Evolutionary conservation across 495 filamentous ascomycete genomes (phyloP).

Genomic region (Rusavskia elegans): DNA sequence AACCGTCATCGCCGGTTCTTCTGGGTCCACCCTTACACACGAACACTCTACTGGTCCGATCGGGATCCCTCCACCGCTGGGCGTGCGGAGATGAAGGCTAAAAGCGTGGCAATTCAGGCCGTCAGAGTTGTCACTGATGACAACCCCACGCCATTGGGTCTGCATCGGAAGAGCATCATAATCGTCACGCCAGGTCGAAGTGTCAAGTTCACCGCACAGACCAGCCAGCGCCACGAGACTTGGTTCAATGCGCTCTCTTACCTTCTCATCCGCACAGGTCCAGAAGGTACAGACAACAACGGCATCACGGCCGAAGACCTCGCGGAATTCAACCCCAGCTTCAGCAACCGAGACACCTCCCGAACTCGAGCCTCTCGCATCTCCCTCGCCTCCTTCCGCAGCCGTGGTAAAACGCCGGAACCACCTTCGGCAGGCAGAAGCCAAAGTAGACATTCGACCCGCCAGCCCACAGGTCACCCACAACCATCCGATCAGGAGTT

Average conservation of each 20-base stretch:
- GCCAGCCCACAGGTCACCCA: constrained; percentile 22
- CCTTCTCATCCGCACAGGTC: constrained; percentile 55
- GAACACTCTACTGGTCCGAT: constrained; percentile 93
- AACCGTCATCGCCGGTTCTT: constrained; percentile 90
- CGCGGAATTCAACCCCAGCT: constrained; percentile 73
- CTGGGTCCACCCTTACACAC: constrained; percentile 97
- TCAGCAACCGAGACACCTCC: constrained; percentile 32
- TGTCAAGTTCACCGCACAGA: constrained; percentile 86
- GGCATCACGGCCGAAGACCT: constrained; percentile 46
- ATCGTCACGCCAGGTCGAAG: constrained; percentile 77
- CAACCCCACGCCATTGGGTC: constrained; percentile 84
- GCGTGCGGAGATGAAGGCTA: constrained; percentile 65
- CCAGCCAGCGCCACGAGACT: constrained; percentile 85
- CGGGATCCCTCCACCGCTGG: constrained; percentile 68
- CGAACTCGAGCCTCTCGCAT: constrained; percentile 40
- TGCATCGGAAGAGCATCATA: constrained; percentile 84
- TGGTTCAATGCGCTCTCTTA: constrained; percentile 98
- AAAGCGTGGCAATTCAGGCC: constrained; percentile 87
- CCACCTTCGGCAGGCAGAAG: constrained; percentile 8
- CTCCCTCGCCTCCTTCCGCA: constrained; percentile 74
- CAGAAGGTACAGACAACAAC: constrained; percentile 6
- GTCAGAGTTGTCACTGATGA: constrained; percentile 91
- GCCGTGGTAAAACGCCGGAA: constrained; percentile 18
- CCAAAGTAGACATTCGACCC: constrained; percentile 16
- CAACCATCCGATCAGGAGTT: constrained; percentile 3